Conservation (phyloP, 2,329 filamentous ascomycete genomes). For the Penicillium sp. region DNA sequence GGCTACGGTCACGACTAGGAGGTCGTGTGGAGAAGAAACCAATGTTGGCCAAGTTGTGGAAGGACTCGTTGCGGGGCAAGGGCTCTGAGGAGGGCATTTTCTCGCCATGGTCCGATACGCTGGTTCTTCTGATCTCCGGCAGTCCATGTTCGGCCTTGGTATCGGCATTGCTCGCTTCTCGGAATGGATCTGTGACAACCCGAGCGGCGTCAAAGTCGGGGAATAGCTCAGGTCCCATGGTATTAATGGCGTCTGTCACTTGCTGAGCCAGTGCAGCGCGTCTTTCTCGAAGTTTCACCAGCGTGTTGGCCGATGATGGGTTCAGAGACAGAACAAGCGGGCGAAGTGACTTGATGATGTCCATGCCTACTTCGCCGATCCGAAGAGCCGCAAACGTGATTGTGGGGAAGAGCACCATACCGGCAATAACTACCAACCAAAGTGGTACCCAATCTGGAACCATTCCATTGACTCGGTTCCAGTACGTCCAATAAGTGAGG, state of each 20-base stretch:
- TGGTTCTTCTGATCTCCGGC: constrained; percentile 21
- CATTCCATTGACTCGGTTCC: constrained; percentile 72
- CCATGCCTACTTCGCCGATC: constrained; percentile 97
- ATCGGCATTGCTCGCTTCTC: constrained; percentile 20
- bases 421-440: constrained; percentile 64
- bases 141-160: constrained; percentile 12
- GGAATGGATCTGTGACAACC: constrained; percentile 51
- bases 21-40: constrained; percentile 85
- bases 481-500: constrained; percentile 67
- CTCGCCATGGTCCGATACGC: constrained; percentile 18
- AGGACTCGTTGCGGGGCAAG: constrained; percentile 81
- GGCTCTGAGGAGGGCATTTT: constrained; percentile 35
- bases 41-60: constrained; percentile 77
- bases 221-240: constrained; percentile 88
- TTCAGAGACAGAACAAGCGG: constrained; percentile 78
- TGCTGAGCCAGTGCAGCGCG: constrained; percentile 67
- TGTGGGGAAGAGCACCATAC: constrained; percentile 71
- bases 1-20: constrained; percentile 66
- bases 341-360: constrained; percentile 87
- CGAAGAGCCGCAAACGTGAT: constrained; percentile 89
- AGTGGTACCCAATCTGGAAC: constrained; percentile 72
- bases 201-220: constrained; percentile 81
- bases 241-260: constrained; percentile 89
- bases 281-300: constrained; percentile 65
- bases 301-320: constrained; percentile 72